Evolutionary conservation across 1,284 basidiomycete species (phyloP).

Genomic region (Inonotus obliquus): DNA sequence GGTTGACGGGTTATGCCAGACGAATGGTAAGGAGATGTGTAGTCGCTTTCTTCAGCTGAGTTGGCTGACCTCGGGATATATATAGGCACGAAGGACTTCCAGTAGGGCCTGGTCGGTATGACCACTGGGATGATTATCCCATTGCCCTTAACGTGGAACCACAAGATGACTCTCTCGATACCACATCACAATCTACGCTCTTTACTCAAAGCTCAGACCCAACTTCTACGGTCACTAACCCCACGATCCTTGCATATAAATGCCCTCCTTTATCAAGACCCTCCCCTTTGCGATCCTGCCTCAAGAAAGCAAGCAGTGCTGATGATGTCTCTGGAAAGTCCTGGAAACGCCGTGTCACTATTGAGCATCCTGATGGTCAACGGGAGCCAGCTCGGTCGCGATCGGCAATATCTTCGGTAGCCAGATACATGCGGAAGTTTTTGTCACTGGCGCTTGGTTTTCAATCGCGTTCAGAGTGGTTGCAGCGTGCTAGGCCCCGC

Average conservation of each 20-base stretch:
- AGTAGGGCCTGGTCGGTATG: neutral
- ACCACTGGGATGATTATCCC: neutral
- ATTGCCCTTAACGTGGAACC: neutral
- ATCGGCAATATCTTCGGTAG: neutral
- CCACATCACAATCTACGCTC: neutral
- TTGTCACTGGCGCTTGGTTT: neutral
- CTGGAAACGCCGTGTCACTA: neutral
- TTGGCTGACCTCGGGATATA: neutral
- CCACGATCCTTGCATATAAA: neutral
- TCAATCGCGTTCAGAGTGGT: neutral
- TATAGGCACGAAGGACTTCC: neutral
- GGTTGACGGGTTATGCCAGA: neutral
- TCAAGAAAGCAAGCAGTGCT: neutral
- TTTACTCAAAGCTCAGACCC: neutral
- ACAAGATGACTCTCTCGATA: neutral
- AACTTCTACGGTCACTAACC: neutral
- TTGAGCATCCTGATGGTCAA: neutral
- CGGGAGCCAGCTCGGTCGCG: neutral
- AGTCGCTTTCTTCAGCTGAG: neutral
- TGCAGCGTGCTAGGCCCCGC: neutral
- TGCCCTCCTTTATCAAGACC: neutral
- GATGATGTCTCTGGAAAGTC: no score
- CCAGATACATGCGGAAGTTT: neutral
- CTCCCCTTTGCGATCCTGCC: neutral
- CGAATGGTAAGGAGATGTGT: neutral